These are phyloP conservation scores for Parastagonospora avenae DNA, from an alignment of 2,329 filamentous ascomycete genomes.

Conservation along the genomic window DNA sequence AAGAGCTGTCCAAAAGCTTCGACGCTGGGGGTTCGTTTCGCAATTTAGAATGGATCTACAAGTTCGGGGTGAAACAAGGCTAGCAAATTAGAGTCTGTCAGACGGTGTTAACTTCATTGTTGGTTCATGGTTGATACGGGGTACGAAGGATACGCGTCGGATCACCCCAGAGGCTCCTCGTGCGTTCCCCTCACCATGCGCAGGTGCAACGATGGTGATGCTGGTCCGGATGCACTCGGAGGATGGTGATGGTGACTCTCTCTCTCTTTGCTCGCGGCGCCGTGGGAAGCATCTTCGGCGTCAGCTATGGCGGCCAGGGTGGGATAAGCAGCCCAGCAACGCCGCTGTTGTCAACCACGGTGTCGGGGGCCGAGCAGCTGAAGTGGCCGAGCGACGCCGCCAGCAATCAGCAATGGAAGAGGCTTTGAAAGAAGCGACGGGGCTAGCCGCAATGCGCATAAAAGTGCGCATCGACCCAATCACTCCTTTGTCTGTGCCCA, in stretches of 20 bases:
- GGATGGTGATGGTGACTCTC: not conserved
- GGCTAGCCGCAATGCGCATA: constrained; percentile 15
- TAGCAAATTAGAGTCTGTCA: no score
- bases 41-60: not conserved
- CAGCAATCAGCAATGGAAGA: constrained; percentile 12
- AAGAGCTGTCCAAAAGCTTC: not conserved
- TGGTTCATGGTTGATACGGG: not conserved
- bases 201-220: not conserved
- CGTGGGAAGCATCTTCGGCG: not conserved
- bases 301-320: not conserved
- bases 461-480: constrained; percentile 24
- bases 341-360: constrained; percentile 6
- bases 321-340: constrained; percentile 11
- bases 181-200: not conserved
- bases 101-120: not conserved
- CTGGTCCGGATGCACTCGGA: not conserved
- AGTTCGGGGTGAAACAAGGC: not conserved
- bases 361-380: constrained; percentile 14
- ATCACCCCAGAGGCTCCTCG: no score
- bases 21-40: not conserved
- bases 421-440: constrained; percentile 15
- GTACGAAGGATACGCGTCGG: not conserved
- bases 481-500: constrained; percentile 7
- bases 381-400: constrained; percentile 7
- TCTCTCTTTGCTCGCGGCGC: no score